Evolutionary conservation across 352 stramenopile species (phyloP).

Genomic region (Phytopythium aichiense): DNA sequence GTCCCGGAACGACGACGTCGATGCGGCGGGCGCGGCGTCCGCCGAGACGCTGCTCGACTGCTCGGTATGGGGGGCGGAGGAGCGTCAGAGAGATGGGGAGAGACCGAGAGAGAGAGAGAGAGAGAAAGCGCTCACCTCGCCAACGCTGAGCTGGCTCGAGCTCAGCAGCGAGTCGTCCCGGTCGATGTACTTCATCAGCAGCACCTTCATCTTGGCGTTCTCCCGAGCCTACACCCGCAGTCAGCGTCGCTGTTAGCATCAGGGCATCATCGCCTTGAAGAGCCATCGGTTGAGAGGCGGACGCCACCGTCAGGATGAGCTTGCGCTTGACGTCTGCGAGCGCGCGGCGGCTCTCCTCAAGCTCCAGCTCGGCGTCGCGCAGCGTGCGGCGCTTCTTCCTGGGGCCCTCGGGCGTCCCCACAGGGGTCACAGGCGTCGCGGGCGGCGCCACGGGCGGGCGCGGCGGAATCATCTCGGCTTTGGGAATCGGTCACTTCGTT

Average conservation of each 20-base stretch:
- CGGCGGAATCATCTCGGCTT: slow-evolving; percentile 1
- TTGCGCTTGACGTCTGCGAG: slow-evolving; percentile 59
- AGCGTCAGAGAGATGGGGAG: not conserved
- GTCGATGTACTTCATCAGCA: slow-evolving; percentile 86
- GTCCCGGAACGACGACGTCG: slow-evolving; percentile 7
- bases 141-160: slow-evolving; percentile 68
- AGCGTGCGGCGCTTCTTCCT: slow-evolving; percentile 71
- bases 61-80: not conserved
- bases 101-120: not conserved
- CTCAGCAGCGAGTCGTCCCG: slow-evolving; percentile 77
- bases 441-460: not conserved
- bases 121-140: slow-evolving; percentile 15
- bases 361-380: slow-evolving; percentile 59
- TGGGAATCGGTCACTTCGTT: not conserved
- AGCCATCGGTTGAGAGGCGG: not conserved
- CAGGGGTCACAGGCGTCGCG: not conserved
- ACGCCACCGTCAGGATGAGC: slow-evolving; percentile 54
- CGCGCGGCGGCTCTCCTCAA: slow-evolving; percentile 36
- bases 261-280: no score
- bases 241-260: not conserved
- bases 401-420: slow-evolving; percentile 17
- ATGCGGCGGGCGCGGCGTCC: not conserved
- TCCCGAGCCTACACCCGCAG: slow-evolving; percentile 43
- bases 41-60: slow-evolving; percentile 15
- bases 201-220: slow-evolving; percentile 85